These are phyloP conservation scores for Plectosphaerella plurivora DNA, from an alignment of 2,329 filamentous ascomycete species.

Conservation along the genomic window DNA sequence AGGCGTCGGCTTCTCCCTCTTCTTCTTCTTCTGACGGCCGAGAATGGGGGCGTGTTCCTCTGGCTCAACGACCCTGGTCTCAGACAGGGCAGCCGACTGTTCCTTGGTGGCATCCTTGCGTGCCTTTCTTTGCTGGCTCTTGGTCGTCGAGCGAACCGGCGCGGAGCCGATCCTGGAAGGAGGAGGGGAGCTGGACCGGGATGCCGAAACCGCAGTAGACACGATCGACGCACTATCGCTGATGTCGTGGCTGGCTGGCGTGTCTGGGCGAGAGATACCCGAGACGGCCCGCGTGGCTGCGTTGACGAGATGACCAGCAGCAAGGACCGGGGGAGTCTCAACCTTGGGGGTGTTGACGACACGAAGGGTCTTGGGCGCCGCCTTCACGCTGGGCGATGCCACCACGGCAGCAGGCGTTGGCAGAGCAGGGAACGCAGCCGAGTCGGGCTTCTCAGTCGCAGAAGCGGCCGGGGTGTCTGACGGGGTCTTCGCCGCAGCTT, in stretches of 20 bases:
- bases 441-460: conserved; percentile 25
- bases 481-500: conserved; percentile 23
- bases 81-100: conserved; percentile 51
- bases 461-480: conserved; percentile 11
- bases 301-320: conserved; percentile 6
- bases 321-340: conserved; percentile 42
- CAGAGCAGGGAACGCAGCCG: conserved; percentile 46
- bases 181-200: conserved; percentile 69
- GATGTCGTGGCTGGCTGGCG: conserved; percentile 67
- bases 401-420: conserved; percentile 30
- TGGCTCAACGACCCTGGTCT: conserved; percentile 46
- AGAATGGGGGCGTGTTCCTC: conserved; percentile 67
- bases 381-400: conserved; percentile 45
- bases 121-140: conserved; percentile 75
- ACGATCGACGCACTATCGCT: conserved; percentile 75
- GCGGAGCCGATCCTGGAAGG: conserved; percentile 60
- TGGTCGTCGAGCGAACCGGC: conserved; percentile 65
- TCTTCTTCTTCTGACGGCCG: conserved; percentile 80
- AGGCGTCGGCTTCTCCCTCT: conserved; percentile 57
- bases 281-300: conserved; percentile 34
- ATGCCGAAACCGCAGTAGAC: conserved; percentile 63
- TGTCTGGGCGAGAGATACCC: conserved; percentile 57
- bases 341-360: conserved; percentile 63
- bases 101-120: conserved; percentile 64
- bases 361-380: conserved; percentile 62